Conservation (phyloP, 2,329 filamentous ascomycete genomes). For the Chrysoporthe austroafricana region DNA sequence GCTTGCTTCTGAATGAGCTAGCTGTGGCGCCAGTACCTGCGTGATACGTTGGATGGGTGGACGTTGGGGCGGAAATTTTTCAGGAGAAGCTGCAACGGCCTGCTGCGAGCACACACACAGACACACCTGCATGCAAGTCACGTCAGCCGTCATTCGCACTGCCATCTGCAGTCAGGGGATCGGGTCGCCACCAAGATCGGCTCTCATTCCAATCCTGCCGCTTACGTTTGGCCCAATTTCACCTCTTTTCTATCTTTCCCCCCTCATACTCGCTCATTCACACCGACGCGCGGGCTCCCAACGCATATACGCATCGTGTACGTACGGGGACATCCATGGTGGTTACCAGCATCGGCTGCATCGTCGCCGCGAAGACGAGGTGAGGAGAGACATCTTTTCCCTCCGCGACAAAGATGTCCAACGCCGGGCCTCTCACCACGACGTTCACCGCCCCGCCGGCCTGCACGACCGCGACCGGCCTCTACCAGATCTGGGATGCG, state of each 20-base stretch:
- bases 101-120: not conserved
- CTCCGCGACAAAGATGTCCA: conserved; percentile 20
- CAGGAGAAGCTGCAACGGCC: not conserved
- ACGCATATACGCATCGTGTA: not conserved
- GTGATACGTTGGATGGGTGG: not conserved
- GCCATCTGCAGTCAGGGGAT: not conserved
- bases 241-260: not conserved
- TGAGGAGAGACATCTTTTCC: conserved; percentile 14
- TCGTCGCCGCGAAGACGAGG: conserved; percentile 23
- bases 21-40: conserved; percentile 5
- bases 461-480: conserved; percentile 32
- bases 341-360: not conserved
- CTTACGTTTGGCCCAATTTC: conserved; percentile 5
- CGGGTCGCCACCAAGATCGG: not conserved
- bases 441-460: conserved; percentile 34
- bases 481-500: conserved; percentile 34
- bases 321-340: not conserved
- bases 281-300: not conserved
- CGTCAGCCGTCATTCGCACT: conserved; percentile 11
- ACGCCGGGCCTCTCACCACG: conserved; percentile 36
- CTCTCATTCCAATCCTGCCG: conserved; percentile 5
- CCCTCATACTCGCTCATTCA: not conserved
- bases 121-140: not conserved
- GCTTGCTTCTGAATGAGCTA: not conserved
- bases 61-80: conserved; percentile 2